Conservation (phyloP, 495 filamentous ascomycete genomes). For the Aspergillus carlsbadensis region DNA sequence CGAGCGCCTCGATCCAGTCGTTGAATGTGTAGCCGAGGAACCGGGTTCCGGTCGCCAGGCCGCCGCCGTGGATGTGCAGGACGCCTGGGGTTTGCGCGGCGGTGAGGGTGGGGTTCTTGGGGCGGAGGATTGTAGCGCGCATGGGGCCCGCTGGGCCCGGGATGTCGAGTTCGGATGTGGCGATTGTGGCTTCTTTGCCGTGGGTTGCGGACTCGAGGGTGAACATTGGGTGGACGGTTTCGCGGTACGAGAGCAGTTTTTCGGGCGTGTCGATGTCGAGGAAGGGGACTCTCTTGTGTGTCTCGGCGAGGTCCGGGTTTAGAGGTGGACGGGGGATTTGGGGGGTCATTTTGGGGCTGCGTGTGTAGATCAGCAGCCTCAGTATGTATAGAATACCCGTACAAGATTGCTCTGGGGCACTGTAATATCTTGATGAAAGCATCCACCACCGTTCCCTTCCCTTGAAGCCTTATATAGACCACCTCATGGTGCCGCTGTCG, state of each 20-base stretch:
- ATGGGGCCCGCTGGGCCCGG: not conserved
- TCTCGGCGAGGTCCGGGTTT: not conserved
- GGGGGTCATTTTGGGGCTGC: not conserved
- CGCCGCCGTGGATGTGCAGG: slow-evolving; percentile 22
- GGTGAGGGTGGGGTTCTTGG: not conserved
- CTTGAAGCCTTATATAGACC: too few relatives aligned
- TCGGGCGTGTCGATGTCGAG: not conserved
- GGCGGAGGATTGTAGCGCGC: not conserved
- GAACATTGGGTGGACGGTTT: not conserved
- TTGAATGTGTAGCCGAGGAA: slow-evolving; percentile 2
- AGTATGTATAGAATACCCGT: too few relatives aligned
- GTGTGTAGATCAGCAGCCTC: not conserved
- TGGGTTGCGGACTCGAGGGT: not conserved
- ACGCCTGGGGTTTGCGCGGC: not conserved
- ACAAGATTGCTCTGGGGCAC: too few relatives aligned
- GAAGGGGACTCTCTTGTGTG: not conserved
- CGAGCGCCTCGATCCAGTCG: slow-evolving; percentile 10
- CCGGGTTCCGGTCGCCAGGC: slow-evolving; percentile 18
- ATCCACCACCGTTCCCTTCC: too few relatives aligned
- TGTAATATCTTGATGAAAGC: too few relatives aligned
- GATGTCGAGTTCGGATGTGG: not conserved
- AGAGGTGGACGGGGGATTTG: not conserved
- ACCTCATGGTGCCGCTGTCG: too few relatives aligned
- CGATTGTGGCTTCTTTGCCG: not conserved
- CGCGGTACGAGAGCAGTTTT: not conserved